phyloP scores from a whole-genome alignment of 73 alveolate genomes.

The Tetrahymena malaccensis region DNA sequence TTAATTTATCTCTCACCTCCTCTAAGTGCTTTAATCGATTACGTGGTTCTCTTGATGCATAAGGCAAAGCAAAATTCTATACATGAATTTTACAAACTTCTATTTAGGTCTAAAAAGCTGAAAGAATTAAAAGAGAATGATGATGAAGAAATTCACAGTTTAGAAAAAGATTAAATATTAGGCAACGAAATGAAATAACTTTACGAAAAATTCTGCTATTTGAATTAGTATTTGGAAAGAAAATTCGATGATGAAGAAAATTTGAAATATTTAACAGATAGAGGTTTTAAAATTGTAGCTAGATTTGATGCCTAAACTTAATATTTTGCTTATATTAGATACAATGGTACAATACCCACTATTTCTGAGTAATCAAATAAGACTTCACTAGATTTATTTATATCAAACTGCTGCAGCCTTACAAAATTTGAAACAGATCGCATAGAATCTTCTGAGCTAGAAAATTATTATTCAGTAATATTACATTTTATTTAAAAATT shows the following conservation, averaged over 20 bases:
- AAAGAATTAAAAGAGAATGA: constrained; percentile 8
- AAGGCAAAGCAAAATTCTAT: constrained; percentile 23
- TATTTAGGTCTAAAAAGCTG: neutral
- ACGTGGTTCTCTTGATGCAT: constrained; percentile 11
- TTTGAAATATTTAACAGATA: constrained; percentile 3
- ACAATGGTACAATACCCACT: constrained; percentile 22
- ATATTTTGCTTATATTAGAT: constrained; percentile 5
- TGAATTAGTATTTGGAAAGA: constrained; percentile 18
- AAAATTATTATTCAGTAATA: neutral
- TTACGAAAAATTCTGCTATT: constrained; percentile 37
- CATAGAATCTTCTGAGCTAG: neutral
- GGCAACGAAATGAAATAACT: constrained; percentile 40
- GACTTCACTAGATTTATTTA: constrained; percentile 10
- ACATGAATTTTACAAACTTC: constrained; percentile 19
- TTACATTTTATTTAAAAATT: too few relatives aligned
- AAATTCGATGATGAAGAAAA: constrained; percentile 35
- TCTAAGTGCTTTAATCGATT: constrained; percentile 32
- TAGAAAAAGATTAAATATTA: constrained; percentile 17
- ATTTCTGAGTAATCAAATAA: constrained; percentile 1
- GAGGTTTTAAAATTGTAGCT: constrained; percentile 16
- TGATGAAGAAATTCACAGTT: constrained; percentile 19
- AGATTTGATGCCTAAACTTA: constrained; percentile 37
- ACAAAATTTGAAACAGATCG: constrained; percentile 32
- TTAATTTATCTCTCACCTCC: constrained; percentile 36
- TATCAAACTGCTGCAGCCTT: constrained; percentile 9